phyloP scores from a whole-genome alignment of 345 rosid species.

The Arabidopsis arenosa region DNA sequence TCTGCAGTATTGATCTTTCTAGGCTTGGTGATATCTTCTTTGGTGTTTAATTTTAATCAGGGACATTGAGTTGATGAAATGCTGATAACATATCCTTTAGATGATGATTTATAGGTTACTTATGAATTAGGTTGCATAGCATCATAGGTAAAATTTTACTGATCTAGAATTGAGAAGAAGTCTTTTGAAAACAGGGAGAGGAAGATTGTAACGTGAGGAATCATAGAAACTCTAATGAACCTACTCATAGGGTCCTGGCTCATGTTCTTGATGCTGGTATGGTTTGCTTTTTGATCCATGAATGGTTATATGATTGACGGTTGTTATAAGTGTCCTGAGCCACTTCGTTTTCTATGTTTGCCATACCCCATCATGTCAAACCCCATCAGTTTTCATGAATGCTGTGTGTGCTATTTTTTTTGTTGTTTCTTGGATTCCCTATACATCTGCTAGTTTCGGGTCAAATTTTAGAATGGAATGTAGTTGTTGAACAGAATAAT shows the following conservation, averaged over 20 bases:
- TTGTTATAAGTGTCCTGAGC: neutral
- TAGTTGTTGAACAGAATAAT: neutral
- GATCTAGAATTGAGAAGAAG: conserved; percentile 10
- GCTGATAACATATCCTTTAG: neutral
- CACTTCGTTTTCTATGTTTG: neutral
- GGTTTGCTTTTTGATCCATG: neutral
- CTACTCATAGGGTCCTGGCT: neutral
- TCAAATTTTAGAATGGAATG: neutral
- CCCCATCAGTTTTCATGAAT: neutral
- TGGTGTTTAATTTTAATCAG: neutral
- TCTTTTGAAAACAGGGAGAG: neutral
- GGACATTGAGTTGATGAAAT: neutral
- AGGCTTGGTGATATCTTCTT: conserved; percentile 2
- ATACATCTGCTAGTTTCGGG: neutral
- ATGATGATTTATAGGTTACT: neutral
- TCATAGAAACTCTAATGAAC: conserved; percentile 26
- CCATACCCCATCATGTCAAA: no score
- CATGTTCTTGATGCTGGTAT: conserved; percentile 20
- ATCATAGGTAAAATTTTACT: neutral
- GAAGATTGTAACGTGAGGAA: conserved; percentile 4
- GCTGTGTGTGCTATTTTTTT: neutral
- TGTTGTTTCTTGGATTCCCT: neutral
- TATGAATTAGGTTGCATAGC: neutral
- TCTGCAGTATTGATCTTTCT: neutral
- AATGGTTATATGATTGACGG: conserved; percentile 7